A percentile compares a stretch with the other conserved stretches of the same genome.
Evolutionary conservation across 805 yeast species (phyloP).

Genomic region (Ogataea nakhonphanomensis): DNA sequence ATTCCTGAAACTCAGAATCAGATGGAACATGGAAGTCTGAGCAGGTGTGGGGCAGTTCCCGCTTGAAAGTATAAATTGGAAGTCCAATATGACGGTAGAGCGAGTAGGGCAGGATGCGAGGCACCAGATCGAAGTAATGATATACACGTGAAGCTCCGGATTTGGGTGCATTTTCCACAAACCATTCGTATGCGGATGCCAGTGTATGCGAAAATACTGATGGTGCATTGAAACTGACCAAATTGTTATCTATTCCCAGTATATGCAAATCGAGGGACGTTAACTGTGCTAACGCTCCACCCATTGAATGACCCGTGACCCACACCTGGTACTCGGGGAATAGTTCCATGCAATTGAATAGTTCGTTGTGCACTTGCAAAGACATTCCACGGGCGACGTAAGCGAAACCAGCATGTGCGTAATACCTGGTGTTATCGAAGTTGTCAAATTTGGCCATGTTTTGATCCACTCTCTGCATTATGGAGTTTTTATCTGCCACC

Average conservation of each 20-base stretch:
- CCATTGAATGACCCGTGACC: conserved; percentile 48
- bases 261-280: conserved; percentile 59
- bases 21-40: conserved; percentile 6
- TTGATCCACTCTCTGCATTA: background rate
- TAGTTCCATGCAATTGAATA: conserved; percentile 10
- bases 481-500: conserved; percentile 1
- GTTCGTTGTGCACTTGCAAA: conserved; percentile 12
- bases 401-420: conserved; percentile 20
- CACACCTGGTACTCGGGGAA: conserved; percentile 28
- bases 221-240: conserved; percentile 20
- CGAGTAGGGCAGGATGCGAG: conserved; percentile 16
- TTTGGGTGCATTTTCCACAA: conserved; percentile 1
- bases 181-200: conserved; percentile 8
- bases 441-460: conserved; percentile 7
- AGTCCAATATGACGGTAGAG: conserved; percentile 18
- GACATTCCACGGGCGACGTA: conserved; percentile 12
- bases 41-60: conserved; percentile 14
- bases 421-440: conserved; percentile 8
- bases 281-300: conserved; percentile 62
- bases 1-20: conserved; percentile 1
- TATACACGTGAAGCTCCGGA: conserved; percentile 15
- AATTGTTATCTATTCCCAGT: conserved; percentile 36
- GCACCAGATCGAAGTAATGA: conserved; percentile 19
- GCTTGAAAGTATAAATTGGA: conserved; percentile 11
- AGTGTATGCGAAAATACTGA: conserved; percentile 18